Evolutionary conservation across 1,139 yeast genomes (phyloP).

Genomic region (Geotrichum armillariae): DNA sequence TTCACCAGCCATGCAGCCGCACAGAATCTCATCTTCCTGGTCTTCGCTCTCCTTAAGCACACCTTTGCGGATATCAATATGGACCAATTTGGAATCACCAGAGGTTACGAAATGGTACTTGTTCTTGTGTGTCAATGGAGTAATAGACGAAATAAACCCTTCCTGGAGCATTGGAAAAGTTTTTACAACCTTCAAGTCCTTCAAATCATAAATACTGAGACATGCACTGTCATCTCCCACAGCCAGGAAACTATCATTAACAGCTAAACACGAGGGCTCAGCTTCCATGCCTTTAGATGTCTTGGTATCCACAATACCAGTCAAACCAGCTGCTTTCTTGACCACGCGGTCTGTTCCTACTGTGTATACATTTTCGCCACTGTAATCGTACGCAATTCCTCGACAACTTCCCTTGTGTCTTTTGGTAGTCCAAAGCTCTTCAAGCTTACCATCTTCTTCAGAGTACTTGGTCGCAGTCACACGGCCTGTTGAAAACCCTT

Average conservation of each 20-base stretch:
- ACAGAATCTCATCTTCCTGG: conserved; percentile 87
- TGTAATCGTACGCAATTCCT: conserved; percentile 64
- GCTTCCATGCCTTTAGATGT: conserved; percentile 40
- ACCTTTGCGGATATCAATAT: conserved; percentile 76
- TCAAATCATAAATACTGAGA: conserved; percentile 61
- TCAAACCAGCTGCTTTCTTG: conserved; percentile 68
- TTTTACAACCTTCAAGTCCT: conserved; percentile 43
- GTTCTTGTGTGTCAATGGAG: conserved; percentile 52
- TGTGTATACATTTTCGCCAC: conserved; percentile 53
- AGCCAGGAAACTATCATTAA: conserved; percentile 63
- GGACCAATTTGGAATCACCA: conserved; percentile 81
- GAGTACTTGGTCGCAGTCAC: conserved; percentile 47
- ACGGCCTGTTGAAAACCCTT: conserved; percentile 82
- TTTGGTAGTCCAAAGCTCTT: conserved; percentile 74
- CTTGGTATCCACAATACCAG: conserved; percentile 76
- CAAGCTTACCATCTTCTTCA: conserved; percentile 37
- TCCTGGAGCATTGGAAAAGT: conserved; percentile 57
- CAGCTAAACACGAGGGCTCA: conserved; percentile 63
- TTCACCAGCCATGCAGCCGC: conserved; percentile 64
- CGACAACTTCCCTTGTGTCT: conserved; percentile 91
- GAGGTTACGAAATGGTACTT: conserved; percentile 81
- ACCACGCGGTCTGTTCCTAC: conserved; percentile 80
- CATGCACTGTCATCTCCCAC: conserved; percentile 82
- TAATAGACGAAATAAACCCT: conserved; percentile 65
- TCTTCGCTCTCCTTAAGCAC: conserved; percentile 65